A percentile compares a stretch with the other conserved stretches of the same genome.
These are phyloP conservation scores for Pseudotsuga menziesii DNA, from an alignment of 75 land plant genomes.

Conservation along the genomic window DNA sequence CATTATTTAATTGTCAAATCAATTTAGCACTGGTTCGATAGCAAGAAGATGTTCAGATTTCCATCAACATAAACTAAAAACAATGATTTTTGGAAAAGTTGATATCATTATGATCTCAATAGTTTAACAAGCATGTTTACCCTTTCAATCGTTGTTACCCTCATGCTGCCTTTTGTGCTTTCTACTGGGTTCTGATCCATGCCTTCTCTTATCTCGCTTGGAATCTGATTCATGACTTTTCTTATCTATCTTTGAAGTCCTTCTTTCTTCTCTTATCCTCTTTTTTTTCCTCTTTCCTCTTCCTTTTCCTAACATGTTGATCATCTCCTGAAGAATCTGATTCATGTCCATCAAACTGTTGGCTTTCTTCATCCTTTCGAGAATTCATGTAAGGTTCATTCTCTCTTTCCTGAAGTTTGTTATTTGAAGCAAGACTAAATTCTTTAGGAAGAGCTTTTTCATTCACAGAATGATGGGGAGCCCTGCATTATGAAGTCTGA, in stretches of 20 bases:
- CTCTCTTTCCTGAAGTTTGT: conserved; percentile 1
- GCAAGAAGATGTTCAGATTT: neutral
- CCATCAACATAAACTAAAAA: neutral
- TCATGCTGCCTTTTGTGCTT: conserved; percentile 14
- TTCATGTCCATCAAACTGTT: neutral
- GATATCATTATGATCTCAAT: neutral
- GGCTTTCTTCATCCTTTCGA: conserved; percentile 2
- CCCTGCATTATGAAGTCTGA: conserved; percentile 11
- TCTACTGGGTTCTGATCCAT: conserved; percentile 38
- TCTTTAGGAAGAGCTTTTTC: conserved; percentile 13
- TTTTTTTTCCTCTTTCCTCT: conserved; percentile 32
- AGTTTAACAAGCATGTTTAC: neutral
- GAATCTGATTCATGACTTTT: conserved; percentile 38
- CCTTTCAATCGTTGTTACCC: neutral
- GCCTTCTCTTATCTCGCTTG: conserved; percentile 31
- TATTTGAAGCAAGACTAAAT: neutral
- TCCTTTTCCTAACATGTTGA: conserved; percentile 23
- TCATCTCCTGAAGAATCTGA: conserved; percentile 28
- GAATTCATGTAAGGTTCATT: conserved; percentile 8
- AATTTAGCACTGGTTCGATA: neutral
- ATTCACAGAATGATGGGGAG: conserved; percentile 16
- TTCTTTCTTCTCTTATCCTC: conserved; percentile 20
- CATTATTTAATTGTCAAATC: neutral
- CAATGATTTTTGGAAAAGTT: neutral
- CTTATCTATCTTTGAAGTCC: conserved; percentile 24